Evolutionary conservation across 139 green algal species (phyloP).

Genomic region (Spirogloea muscicola): DNA sequence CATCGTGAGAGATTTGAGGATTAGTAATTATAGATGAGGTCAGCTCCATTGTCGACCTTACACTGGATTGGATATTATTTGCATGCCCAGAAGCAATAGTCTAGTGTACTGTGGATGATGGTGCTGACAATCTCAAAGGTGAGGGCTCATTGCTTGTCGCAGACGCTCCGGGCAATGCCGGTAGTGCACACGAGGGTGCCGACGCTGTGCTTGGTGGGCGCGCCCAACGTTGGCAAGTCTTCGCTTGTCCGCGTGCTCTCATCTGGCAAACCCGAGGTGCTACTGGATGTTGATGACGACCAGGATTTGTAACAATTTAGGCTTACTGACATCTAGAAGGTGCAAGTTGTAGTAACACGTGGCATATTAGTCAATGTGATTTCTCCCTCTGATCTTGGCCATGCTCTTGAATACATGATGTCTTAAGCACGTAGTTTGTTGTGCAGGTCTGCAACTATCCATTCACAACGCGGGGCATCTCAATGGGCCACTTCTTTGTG

Average conservation of each 20-base stretch:
- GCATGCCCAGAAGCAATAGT: no score
- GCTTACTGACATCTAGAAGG: neutral
- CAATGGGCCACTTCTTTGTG: constrained; percentile 97
- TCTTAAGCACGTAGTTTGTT: neutral
- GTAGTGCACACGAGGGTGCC: constrained; percentile 76
- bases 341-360: neutral
- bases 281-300: neutral
- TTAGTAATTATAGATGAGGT: no score
- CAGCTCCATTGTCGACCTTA: no score
- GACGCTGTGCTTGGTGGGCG: constrained; percentile 80
- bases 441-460: constrained; percentile 88
- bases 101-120: no score
- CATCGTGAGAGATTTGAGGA: no score
- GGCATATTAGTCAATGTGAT: neutral
- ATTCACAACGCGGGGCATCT: constrained; percentile 94
- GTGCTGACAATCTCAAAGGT: no score
- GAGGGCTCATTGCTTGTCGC: no score
- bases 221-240: constrained; percentile 93
- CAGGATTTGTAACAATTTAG: neutral
- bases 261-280: constrained; percentile 54
- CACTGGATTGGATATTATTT: no score
- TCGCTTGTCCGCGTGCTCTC: constrained; percentile 84
- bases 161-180: constrained; percentile 66
- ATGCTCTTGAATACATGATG: neutral
- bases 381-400: neutral